A percentile compares a stretch with the other conserved stretches of the same genome.
These are phyloP conservation scores for Talaromyces islandicus DNA, from an alignment of 2,329 filamentous ascomycete genomes.

Conservation along the genomic window DNA sequence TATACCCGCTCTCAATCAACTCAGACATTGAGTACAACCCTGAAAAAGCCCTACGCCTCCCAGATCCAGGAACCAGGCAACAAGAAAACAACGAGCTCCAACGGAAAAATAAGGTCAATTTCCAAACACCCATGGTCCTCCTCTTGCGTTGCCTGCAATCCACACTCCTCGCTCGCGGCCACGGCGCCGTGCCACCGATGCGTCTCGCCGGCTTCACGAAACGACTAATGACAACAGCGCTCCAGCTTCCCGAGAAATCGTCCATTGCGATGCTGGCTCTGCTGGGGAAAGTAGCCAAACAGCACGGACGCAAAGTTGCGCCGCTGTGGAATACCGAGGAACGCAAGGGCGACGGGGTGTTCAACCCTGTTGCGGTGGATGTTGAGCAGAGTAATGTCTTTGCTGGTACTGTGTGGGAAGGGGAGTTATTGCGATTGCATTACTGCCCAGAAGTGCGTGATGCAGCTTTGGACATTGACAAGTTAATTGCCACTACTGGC, in stretches of 20 bases:
- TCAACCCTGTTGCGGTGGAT: constrained; percentile 64
- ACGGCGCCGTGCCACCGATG: constrained; percentile 68
- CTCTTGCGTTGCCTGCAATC: constrained; percentile 80
- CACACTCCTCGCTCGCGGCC: constrained; percentile 71
- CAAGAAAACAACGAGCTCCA: constrained; percentile 25
- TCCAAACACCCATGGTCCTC: constrained; percentile 89
- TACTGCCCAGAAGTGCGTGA: constrained; percentile 83
- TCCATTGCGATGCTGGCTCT: constrained; percentile 72
- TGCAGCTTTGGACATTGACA: constrained; percentile 63
- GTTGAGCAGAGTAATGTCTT: constrained; percentile 88
- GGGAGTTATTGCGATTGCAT: constrained; percentile 76
- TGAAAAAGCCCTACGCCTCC: constrained; percentile 64
- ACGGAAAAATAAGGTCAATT: constrained; percentile 72
- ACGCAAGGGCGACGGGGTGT: constrained; percentile 81
- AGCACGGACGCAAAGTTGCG: constrained; percentile 73
- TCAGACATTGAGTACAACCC: constrained; percentile 78
- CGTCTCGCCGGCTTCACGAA: constrained; percentile 91
- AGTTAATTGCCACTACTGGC: constrained; percentile 27
- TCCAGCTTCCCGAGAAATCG: constrained; percentile 90
- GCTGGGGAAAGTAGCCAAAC: constrained; percentile 69
- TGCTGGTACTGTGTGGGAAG: constrained; percentile 87
- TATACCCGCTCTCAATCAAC: constrained; percentile 72
- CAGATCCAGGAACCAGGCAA: constrained; percentile 51
- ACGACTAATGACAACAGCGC: constrained; percentile 71
- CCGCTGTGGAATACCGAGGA: constrained; percentile 95